A percentile compares a stretch with the other conserved stretches of the same genome.
phyloP scores from a whole-genome alignment of 768 basidiomycete species.

The Agaricus subrufescens region DNA sequence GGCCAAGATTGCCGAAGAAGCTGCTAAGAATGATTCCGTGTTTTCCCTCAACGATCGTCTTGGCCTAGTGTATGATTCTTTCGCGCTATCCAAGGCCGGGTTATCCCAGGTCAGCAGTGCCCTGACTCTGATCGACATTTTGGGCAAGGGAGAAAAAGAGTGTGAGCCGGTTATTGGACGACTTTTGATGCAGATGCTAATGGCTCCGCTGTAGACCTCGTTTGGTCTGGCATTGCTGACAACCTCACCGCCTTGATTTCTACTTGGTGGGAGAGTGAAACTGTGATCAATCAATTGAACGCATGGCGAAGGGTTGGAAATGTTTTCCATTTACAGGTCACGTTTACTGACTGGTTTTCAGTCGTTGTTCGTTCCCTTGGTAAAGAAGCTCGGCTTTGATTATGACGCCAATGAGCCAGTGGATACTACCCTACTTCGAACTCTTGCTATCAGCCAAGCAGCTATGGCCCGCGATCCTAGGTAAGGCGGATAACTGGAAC shows the following conservation, averaged over 20 bases:
- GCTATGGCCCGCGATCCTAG: conserved; percentile 22
- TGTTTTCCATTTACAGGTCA: background rate
- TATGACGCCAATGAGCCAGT: conserved; percentile 60
- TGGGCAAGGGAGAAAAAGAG: conserved; percentile 68
- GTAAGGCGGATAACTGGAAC: conserved; percentile 8
- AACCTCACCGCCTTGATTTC: conserved; percentile 50
- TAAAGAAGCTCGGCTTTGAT: conserved; percentile 75
- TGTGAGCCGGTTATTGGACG: conserved; percentile 37
- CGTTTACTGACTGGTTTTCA: conserved; percentile 20
- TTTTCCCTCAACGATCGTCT: conserved; percentile 86
- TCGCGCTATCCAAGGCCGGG: conserved; percentile 79
- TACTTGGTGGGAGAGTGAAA: conserved; percentile 82
- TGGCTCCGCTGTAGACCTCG: conserved; percentile 50
- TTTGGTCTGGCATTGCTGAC: conserved; percentile 69
- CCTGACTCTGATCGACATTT: conserved; percentile 63
- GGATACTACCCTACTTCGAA: conserved; percentile 69
- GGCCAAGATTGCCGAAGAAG: conserved; percentile 73
- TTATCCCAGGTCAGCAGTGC: conserved; percentile 72
- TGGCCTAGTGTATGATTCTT: conserved; percentile 80
- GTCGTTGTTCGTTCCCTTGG: conserved; percentile 70
- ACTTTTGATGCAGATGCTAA: background rate
- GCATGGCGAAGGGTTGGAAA: conserved; percentile 52
- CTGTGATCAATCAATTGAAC: conserved; percentile 48
- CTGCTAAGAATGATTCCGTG: conserved; percentile 52
- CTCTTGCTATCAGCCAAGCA: conserved; percentile 61